A percentile compares a stretch with the other conserved stretches of the same genome.
These are phyloP conservation scores for Ogataea chonburiensis DNA, from an alignment of 805 yeast species.

Conservation along the genomic window DNA sequence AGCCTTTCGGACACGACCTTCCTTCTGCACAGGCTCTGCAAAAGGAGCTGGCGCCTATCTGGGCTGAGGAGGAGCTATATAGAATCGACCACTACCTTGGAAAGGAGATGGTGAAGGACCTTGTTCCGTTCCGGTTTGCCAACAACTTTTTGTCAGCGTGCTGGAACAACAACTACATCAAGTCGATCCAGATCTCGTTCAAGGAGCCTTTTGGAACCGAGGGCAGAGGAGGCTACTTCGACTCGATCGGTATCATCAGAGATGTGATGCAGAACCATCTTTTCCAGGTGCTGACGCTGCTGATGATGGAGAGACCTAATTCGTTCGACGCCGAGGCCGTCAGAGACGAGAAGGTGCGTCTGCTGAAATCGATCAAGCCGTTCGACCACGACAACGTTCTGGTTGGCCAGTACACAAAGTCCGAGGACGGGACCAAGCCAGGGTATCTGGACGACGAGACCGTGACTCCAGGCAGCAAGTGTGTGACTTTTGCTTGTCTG, in stretches of 20 bases:
- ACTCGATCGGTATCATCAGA: conserved; percentile 89
- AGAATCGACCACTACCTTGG: conserved; percentile 98
- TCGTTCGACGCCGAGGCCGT: conserved; percentile 90
- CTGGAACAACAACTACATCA: conserved; percentile 81
- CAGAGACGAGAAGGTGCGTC: conserved; percentile 94
- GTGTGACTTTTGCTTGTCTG: conserved; percentile 90
- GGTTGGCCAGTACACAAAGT: conserved; percentile 83
- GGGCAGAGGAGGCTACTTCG: conserved; percentile 98
- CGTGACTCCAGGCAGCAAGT: conserved; percentile 75
- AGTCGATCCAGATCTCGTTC: conserved; percentile 83
- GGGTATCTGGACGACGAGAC: conserved; percentile 91
- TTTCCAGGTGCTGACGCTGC: conserved; percentile 83
- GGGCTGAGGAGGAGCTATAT: conserved; percentile 86
- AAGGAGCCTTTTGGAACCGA: conserved; percentile 99
- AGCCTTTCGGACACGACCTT: conserved; percentile 95
- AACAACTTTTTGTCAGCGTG: conserved; percentile 84
- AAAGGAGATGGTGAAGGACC: conserved; percentile 95
- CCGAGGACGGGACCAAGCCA: conserved; percentile 87
- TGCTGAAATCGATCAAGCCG: conserved; percentile 75
- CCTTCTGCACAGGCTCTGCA: conserved; percentile 76
- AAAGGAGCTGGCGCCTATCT: conserved; percentile 73
- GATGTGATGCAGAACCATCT: conserved; percentile 98
- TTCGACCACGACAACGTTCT: conserved; percentile 65
- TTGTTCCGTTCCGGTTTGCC: conserved; percentile 85
- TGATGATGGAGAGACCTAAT: conserved; percentile 95